Evolutionary conservation across 75 land plant genomes (phyloP), one percentile per base, ranked within the genome.

Genomic region (Pinus tabuliformis): DNA sequence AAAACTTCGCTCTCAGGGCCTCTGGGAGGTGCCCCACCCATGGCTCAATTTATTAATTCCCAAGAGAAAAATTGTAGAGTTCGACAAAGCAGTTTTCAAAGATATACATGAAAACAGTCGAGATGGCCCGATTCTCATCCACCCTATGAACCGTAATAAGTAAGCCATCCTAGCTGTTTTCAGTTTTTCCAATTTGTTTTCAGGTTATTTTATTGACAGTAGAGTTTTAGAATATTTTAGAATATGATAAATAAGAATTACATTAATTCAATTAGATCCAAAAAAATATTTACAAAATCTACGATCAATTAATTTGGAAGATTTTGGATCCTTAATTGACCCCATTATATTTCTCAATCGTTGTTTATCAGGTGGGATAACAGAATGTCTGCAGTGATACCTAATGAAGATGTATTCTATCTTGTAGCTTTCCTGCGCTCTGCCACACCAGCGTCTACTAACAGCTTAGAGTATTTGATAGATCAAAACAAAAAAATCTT

Each of bases 341-440:
- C 7, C 11, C 52, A 45, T 45, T 45, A 45, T 45, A 45, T 45
- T 45, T 65, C 70, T 65, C 8, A 65, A 17, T 18, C 1, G 0
- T 28, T 49, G 4, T 3, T 24, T 30, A 15, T 12, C 80, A 93
- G 95, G 86, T 93, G 96, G 96, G 84, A 87, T 59, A 75, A 78
- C 1, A 70, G 74, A 74, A 91, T 90, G 75, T 89, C 91, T 18
- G 83, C 77, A 49, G 89, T 93, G 5, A 85, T 85, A 37, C 94
- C 94, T 14, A 76, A 87, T 1, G 96, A 93, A 56, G 84, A 89
- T 49, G 64, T 93, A 8, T 87, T 93, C 81, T 93, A 93, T 76
- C 66, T 89, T 68, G 87, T 93, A 42, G 91, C 84, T 6, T 81
- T 93, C 59, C 87, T 93, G 22, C 86, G 82, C 6, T 91, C 90